These are phyloP conservation scores for Buddleja alternifolia DNA, from an alignment of 257 asterid species.

Conservation along the genomic window DNA sequence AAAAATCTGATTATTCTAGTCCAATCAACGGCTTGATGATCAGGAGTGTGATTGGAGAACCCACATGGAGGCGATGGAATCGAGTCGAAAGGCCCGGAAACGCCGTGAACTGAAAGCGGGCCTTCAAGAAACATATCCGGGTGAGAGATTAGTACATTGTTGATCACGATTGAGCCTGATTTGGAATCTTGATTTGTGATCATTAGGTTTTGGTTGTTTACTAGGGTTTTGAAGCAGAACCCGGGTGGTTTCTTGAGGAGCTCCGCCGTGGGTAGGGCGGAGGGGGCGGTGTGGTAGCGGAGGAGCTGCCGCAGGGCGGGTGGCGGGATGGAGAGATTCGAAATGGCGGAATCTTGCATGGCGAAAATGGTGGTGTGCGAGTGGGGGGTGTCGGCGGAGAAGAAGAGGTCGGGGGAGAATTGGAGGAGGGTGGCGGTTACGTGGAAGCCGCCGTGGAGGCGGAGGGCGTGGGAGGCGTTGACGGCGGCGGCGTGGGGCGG, in stretches of 20 bases:
- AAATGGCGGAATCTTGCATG: constrained; percentile 65
- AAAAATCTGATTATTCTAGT: constrained; percentile 37
- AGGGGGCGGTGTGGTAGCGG: constrained; percentile 64
- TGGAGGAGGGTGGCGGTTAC: constrained; percentile 74
- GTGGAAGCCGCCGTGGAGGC: constrained; percentile 67
- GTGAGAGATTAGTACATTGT: constrained; percentile 58
- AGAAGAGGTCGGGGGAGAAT: constrained; percentile 74
- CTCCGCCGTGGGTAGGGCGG: constrained; percentile 41
- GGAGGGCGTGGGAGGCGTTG: constrained; percentile 69
- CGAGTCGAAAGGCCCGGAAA: constrained; percentile 46
- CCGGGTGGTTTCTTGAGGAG: constrained; percentile 51
- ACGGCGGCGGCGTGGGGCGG: constrained; percentile 38
- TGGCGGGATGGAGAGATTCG: constrained; percentile 60
- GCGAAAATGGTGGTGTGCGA: constrained; percentile 69
- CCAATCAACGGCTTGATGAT: constrained; percentile 47
- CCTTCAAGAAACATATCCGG: constrained; percentile 69
- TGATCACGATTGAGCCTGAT: constrained; percentile 47
- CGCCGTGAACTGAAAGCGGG: constrained; percentile 65
- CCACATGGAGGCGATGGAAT: constrained; percentile 37
- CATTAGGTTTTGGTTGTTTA: constrained; percentile 26
- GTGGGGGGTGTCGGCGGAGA: constrained; percentile 42
- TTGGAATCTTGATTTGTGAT: constrained; percentile 45
- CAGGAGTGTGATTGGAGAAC: neutral
- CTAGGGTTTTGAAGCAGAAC: constrained; percentile 56
- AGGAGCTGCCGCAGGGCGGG: constrained; percentile 62